phyloP scores from a whole-genome alignment of 257 asterid genomes.

The Solanum rostratum region DNA sequence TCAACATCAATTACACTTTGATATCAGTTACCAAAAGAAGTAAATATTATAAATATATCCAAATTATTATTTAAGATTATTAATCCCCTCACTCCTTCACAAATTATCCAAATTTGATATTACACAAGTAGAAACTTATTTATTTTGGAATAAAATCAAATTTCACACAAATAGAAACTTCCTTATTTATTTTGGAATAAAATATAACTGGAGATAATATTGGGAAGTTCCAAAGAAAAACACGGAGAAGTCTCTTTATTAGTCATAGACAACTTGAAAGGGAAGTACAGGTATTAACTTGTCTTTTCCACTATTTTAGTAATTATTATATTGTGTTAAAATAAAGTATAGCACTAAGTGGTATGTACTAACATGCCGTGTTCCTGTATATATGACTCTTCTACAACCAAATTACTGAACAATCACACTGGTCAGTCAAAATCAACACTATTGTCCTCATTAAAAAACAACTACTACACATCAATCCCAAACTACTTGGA shows the following conservation, averaged over 20 bases:
- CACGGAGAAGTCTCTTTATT: background rate
- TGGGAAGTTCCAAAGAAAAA: background rate
- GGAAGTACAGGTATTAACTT: background rate
- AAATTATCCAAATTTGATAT: background rate
- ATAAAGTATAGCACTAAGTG: background rate
- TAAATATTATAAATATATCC: background rate
- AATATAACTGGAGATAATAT: background rate
- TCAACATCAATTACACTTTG: background rate
- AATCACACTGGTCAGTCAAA: background rate
- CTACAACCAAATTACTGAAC: background rate
- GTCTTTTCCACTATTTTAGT: background rate
- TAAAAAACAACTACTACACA: background rate
- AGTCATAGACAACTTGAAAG: background rate
- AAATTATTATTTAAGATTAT: background rate
- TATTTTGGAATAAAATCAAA: too few relatives aligned
- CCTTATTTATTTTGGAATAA: background rate
- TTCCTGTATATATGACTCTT: background rate
- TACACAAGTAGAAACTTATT: too few relatives aligned
- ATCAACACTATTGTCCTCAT: background rate
- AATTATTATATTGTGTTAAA: background rate
- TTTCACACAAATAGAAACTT: background rate
- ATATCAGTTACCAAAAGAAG: too few relatives aligned
- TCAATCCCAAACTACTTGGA: background rate
- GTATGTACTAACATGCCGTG: background rate
- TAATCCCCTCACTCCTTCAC: background rate